Percentiles rank a stretch among this genome's conserved stretches.
These are phyloP conservation scores for Emydomyces testavorans DNA, from an alignment of 2,329 filamentous ascomycete species.

Conservation along the genomic window DNA sequence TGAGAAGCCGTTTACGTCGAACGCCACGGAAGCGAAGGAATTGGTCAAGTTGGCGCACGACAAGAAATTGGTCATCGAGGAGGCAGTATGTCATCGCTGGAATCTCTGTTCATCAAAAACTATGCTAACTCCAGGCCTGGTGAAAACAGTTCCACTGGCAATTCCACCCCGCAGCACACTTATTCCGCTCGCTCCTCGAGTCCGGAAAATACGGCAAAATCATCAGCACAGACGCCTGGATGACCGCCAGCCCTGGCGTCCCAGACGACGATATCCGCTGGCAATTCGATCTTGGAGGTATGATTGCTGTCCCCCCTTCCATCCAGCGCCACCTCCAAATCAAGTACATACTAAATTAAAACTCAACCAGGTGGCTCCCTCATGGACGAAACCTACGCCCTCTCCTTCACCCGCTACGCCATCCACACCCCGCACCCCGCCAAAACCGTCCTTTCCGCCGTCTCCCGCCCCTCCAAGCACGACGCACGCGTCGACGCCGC, in stretches of 20 bases:
- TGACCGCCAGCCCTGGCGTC: slow-evolving; percentile 22
- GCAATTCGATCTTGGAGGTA: slow-evolving; percentile 28
- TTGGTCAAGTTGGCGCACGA: slow-evolving; percentile 33
- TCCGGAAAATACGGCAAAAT: slow-evolving; percentile 25
- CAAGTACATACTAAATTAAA: no score
- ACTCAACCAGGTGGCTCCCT: slow-evolving; percentile 28
- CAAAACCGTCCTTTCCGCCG: slow-evolving; percentile 25
- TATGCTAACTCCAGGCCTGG: neutral
- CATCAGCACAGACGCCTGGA: slow-evolving; percentile 21
- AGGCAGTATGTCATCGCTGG: slow-evolving; percentile 37
- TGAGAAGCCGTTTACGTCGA: slow-evolving; percentile 25
- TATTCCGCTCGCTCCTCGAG: slow-evolving; percentile 28
- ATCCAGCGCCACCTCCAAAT: no score
- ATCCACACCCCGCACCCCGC: slow-evolving; percentile 21
- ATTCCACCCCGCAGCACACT: slow-evolving; percentile 34
- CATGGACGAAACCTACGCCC: slow-evolving; percentile 33
- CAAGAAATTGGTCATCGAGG: slow-evolving; percentile 38
- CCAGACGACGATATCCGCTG: slow-evolving; percentile 30
- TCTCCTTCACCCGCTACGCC: slow-evolving; percentile 27
- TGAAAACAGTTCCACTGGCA: slow-evolving; percentile 29
- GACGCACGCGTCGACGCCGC: slow-evolving; percentile 25
- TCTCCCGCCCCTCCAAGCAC: slow-evolving; percentile 19
- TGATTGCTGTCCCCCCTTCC: neutral
- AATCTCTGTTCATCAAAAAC: neutral
- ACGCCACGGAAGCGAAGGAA: slow-evolving; percentile 30